Percentiles rank a stretch among this genome's conserved stretches.
These are phyloP conservation scores for Sclerotinia nivalis DNA, from an alignment of 2,329 filamentous ascomycete species.

Conservation along the genomic window DNA sequence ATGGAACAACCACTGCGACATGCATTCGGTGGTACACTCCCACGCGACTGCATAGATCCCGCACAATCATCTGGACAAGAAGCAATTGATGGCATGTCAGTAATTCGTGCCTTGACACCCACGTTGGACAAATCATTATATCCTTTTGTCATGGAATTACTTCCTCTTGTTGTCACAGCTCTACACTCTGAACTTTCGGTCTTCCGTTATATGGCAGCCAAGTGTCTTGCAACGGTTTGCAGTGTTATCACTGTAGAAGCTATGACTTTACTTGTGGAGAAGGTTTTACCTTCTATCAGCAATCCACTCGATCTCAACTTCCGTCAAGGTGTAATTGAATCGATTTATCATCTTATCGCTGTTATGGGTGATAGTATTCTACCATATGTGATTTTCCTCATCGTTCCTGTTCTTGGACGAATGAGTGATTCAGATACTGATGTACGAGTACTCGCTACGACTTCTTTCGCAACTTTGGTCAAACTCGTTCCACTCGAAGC, in stretches of 20 bases:
- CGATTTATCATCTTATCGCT: conserved; percentile 93
- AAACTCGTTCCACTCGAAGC: conserved; percentile 96
- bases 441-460: conserved; percentile 89
- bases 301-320: conserved; percentile 86
- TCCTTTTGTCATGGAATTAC: conserved; percentile 76
- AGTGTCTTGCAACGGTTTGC: conserved; percentile 95
- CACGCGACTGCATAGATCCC: conserved; percentile 70
- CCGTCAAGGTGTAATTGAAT: conserved; percentile 92
- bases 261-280: conserved; percentile 94
- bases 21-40: conserved; percentile 72
- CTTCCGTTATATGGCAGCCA: conserved; percentile 93
- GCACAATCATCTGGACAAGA: conserved; percentile 81
- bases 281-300: conserved; percentile 86
- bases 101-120: conserved; percentile 89
- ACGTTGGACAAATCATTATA: conserved; percentile 76
- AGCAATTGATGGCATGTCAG: conserved; percentile 90
- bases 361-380: conserved; percentile 97
- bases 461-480: conserved; percentile 93
- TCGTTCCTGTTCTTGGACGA: conserved; percentile 91
- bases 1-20: conserved; percentile 79
- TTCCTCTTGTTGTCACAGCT: conserved; percentile 84
- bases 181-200: conserved; percentile 87
- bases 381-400: conserved; percentile 97
- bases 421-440: conserved; percentile 99
- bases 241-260: conserved; percentile 93